Evolutionary conservation across 2,329 filamentous ascomycete genomes (phyloP), one percentile per base, ranked within the genome.

Genomic region (Chaetomiaceae sp.): DNA sequence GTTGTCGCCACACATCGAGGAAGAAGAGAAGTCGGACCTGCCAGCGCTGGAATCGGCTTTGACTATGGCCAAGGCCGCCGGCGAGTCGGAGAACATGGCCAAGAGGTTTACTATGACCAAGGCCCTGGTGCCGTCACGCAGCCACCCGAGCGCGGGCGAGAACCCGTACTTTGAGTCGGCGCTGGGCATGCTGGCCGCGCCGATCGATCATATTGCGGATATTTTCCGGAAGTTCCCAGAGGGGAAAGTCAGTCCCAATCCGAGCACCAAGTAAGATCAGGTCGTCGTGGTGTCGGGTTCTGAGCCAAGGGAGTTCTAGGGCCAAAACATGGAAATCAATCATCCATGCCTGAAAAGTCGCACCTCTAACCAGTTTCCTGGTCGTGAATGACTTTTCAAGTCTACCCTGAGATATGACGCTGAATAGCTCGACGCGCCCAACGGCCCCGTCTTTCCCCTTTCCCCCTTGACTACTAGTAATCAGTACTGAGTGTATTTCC

Each of bases 141-240:
- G 44, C 44, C 44, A 43, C 38, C 51, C 51, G 18, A 53, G 51
- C 37, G 51, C 38, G 20, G 51, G 44, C 29, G 38, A 53, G 37
- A 51, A 47, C 21, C 51, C 44, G 4, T 53, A 48, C 20, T 43
- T 53, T 6, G 51, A 53, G 36, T 53, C 50, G 25, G 43, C 42
- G 6, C 18, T 48, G 37, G 51, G 29, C 20, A 36, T 53, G 44
- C 29, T 53, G 37, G 51, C 51, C 4, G 38, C 38, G 29, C 44
- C 44, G 27, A 36, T 53, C 18, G 44, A 48, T 16, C 44, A 48
- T 18, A 48, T 53, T 25, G 44, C 44, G 27, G 36, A 53, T 23
- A 51, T 44, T 23, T 44, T 44, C 8, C 25, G 48, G 30, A 52
- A 52, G 33, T 52, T 52, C 13, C 49, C 49, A 0, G 49, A 47